phyloP scores from a whole-genome alignment of 768 basidiomycete species.

The Phylloporus sp. region DNA sequence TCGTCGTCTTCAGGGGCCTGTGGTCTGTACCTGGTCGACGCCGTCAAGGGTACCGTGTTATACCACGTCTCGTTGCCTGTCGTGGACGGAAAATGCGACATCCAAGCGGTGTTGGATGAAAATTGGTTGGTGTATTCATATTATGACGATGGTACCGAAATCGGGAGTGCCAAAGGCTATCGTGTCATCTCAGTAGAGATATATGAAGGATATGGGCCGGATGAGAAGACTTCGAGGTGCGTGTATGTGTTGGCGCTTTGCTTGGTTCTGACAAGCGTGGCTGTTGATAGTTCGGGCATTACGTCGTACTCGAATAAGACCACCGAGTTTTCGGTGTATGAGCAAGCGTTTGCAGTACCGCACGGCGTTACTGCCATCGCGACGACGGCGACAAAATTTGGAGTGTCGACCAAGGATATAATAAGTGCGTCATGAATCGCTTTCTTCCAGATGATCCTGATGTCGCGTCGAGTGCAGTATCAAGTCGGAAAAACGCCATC shows the following conservation, averaged over 20 bases:
- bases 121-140: conserved; percentile 94
- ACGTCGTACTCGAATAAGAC: conserved; percentile 53
- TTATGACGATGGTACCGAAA: conserved; percentile 55
- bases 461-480: conserved; percentile 46
- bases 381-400: conserved; percentile 80
- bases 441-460: neutral
- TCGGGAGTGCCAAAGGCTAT: conserved; percentile 56
- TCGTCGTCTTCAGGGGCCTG: conserved; percentile 35
- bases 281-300: conserved; percentile 42
- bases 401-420: conserved; percentile 81
- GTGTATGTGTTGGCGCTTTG: conserved; percentile 27
- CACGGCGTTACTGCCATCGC: conserved; percentile 63
- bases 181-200: conserved; percentile 80
- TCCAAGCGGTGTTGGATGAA: conserved; percentile 69
- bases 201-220: conserved; percentile 68
- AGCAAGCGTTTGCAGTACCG: conserved; percentile 69
- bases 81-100: conserved; percentile 45
- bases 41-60: conserved; percentile 67
- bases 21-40: conserved; percentile 74
- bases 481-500: conserved; percentile 68
- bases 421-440: conserved; percentile 53
- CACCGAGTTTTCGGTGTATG: conserved; percentile 50
- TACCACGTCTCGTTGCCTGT: conserved; percentile 59
- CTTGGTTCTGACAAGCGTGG: neutral
- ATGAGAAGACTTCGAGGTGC: conserved; percentile 71